Evolutionary conservation across 768 basidiomycete species (phyloP).

Genomic region (Hypsizygus marmoreus): DNA sequence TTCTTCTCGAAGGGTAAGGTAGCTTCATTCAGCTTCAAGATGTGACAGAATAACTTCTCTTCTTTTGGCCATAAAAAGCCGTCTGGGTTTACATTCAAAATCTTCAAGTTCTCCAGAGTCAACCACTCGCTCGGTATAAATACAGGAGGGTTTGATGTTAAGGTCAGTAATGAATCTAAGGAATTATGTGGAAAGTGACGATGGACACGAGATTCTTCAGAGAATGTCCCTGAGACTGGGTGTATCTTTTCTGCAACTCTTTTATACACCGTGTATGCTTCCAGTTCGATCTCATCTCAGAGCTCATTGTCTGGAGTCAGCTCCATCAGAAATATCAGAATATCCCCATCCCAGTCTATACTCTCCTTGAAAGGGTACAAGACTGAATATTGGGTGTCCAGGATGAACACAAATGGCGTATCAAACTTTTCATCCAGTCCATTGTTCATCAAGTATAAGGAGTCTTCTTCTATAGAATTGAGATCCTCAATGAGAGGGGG

Average conservation of each 20-base stretch:
- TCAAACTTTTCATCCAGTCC: too few relatives aligned
- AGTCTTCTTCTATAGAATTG: too few relatives aligned
- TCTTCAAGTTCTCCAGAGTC: conserved; percentile 27
- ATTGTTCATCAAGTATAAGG: neutral
- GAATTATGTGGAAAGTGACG: conserved; percentile 36
- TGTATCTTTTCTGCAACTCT: conserved; percentile 29
- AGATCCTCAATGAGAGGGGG: too few relatives aligned
- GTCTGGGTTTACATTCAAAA: conserved; percentile 24
- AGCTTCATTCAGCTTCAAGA: conserved; percentile 31
- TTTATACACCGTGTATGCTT: conserved; percentile 29
- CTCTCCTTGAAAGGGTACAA: neutral
- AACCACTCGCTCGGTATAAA: conserved; percentile 29
- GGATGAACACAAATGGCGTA: neutral
- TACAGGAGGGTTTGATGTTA: conserved; percentile 31
- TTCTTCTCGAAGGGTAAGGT: conserved; percentile 34
- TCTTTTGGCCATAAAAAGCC: conserved; percentile 33
- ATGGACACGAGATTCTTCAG: conserved; percentile 32
- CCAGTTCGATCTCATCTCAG: neutral
- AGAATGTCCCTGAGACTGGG: conserved; percentile 34
- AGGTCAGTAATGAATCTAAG: conserved; percentile 23
- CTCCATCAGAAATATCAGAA: neutral
- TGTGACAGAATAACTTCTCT: too few relatives aligned
- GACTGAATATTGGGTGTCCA: neutral
- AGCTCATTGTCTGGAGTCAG: neutral
- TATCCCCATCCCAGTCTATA: conserved; percentile 5